Conservation (phyloP, 1,284 basidiomycete genomes). For the Ceratobasidium sp. region DNA sequence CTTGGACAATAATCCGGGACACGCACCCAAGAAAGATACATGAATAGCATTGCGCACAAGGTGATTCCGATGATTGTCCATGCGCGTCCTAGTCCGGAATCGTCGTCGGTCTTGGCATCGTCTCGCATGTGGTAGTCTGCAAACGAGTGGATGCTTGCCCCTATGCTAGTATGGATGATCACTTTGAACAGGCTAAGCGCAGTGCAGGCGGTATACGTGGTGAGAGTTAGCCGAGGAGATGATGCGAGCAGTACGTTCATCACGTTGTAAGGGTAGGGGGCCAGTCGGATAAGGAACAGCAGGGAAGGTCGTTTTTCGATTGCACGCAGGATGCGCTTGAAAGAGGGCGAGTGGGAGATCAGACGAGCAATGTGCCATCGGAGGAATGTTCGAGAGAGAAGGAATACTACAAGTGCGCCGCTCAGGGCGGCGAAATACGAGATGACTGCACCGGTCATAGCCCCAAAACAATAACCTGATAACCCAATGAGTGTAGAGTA, state of each 20-base stretch:
- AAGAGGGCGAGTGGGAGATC: constrained; percentile 72
- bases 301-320: constrained; percentile 87
- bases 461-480: constrained; percentile 87
- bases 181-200: constrained; percentile 87
- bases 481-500: constrained; percentile 90
- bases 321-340: constrained; percentile 83
- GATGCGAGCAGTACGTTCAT: constrained; percentile 91
- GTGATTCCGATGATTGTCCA: constrained; percentile 77
- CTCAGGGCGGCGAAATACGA: constrained; percentile 86
- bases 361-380: constrained; percentile 74
- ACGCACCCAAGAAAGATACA: constrained; percentile 85
- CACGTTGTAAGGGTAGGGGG: constrained; percentile 71
- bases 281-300: constrained; percentile 84
- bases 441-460: constrained; percentile 81
- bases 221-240: constrained; percentile 83
- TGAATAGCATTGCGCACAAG: constrained; percentile 79
- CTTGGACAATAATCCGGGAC: too few species aligned
- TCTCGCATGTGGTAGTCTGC: constrained; percentile 68
- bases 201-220: constrained; percentile 83
- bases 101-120: constrained; percentile 51
- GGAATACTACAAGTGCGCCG: constrained; percentile 83
- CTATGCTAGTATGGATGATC: constrained; percentile 85
- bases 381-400: constrained; percentile 78
- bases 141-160: constrained; percentile 85
- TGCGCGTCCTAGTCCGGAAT: constrained; percentile 64